These are phyloP conservation scores for Stachybotrys chlorohalonatus DNA, from an alignment of 2,329 filamentous ascomycete species.

Conservation along the genomic window DNA sequence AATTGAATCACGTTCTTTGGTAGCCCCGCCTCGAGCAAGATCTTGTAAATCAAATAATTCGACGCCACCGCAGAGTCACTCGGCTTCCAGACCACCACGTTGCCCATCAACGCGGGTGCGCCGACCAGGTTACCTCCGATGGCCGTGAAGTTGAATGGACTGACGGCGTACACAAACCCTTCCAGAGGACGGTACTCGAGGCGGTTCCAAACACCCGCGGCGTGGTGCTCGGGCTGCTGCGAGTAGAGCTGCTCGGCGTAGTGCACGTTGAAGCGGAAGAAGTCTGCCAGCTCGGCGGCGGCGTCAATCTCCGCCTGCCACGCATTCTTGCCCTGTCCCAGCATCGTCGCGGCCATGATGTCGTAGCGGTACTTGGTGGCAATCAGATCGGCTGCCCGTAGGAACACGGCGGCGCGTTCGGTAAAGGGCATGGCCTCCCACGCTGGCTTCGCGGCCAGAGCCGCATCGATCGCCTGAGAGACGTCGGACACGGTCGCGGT, in stretches of 20 bases:
- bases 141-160: conserved; percentile 95
- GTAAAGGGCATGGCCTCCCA: conserved; percentile 86
- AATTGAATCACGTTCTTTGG: conserved; percentile 90
- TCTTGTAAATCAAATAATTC: conserved; percentile 84
- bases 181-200: conserved; percentile 84
- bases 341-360: conserved; percentile 90
- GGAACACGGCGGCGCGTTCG: conserved; percentile 85
- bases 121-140: conserved; percentile 82
- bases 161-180: conserved; percentile 90
- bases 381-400: conserved; percentile 91
- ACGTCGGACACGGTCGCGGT: conserved; percentile 72
- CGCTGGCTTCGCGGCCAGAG: conserved; percentile 72
- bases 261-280: conserved; percentile 88
- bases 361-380: conserved; percentile 92
- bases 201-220: conserved; percentile 82
- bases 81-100: conserved; percentile 97
- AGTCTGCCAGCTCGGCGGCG: conserved; percentile 86
- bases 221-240: conserved; percentile 77
- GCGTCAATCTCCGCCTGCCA: conserved; percentile 99
- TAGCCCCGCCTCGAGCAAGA: conserved; percentile 83
- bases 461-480: conserved; percentile 69
- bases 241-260: conserved; percentile 88
- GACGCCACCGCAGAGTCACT: conserved; percentile 81
- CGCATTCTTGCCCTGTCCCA: conserved; percentile 95
- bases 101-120: conserved; percentile 80